Conservation (phyloP, 1,139 yeast genomes). For the Geotrichum carabidarum region DNA sequence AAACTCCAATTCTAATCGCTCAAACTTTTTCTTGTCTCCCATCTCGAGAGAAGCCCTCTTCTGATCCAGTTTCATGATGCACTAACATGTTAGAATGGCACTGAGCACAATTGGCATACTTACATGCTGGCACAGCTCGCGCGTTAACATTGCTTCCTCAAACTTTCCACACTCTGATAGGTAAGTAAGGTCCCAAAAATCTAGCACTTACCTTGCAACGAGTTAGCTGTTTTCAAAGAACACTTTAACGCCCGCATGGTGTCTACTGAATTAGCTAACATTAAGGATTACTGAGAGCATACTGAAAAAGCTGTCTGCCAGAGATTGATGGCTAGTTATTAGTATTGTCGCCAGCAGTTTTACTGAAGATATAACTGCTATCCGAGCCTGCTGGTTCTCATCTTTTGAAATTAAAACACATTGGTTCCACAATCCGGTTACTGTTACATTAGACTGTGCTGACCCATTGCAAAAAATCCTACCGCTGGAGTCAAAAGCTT, state of each 20-base stretch:
- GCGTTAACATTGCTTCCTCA: conserved; percentile 13
- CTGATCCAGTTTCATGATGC: conserved; percentile 9
- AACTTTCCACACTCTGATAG: conserved; percentile 11
- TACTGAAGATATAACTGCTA: conserved; percentile 3
- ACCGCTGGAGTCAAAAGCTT: conserved; percentile 17
- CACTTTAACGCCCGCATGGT: conserved; percentile 18
- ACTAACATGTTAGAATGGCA: conserved; percentile 1
- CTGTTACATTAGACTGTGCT: neutral
- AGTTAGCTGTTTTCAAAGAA: conserved; percentile 15
- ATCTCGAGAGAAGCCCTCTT: conserved; percentile 1
- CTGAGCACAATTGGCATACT: neutral
- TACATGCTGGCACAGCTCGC: conserved; percentile 16
- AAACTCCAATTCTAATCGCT: conserved; percentile 11
- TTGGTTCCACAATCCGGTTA: conserved; percentile 15
- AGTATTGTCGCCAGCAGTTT: conserved; percentile 15
- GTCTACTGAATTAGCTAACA: conserved; percentile 7
- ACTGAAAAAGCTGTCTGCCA: conserved; percentile 17
- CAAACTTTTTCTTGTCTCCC: conserved; percentile 1
- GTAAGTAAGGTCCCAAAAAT: neutral
- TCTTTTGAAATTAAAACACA: conserved; percentile 15
- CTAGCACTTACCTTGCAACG: conserved; percentile 9
- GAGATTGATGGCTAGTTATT: conserved; percentile 15
- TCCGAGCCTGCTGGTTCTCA: conserved; percentile 7
- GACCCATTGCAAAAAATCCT: neutral
- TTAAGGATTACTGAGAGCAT: neutral